Percentiles rank a stretch among this genome's conserved stretches.
Evolutionary conservation across 306 rosid genomes (phyloP).

Genomic region (Inga laurina): DNA sequence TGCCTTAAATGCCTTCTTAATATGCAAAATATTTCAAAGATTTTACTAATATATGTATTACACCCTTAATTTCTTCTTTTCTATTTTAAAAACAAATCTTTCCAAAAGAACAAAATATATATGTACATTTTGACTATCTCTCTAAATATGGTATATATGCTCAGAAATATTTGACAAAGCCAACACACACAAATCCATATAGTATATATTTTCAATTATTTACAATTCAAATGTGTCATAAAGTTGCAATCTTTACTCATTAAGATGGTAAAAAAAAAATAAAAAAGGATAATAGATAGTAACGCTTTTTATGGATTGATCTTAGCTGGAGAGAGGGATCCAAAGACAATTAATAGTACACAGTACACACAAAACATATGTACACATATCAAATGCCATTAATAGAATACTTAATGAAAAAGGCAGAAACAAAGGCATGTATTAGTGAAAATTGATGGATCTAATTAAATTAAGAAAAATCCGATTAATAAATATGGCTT

Average conservation of each 20-base stretch:
- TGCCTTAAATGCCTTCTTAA: constrained; percentile 28
- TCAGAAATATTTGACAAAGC: constrained; percentile 26
- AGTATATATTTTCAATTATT: neutral
- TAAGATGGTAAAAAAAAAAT: constrained; percentile 20
- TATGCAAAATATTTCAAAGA: constrained; percentile 15
- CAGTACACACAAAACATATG: neutral
- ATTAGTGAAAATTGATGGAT: neutral
- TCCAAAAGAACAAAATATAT: constrained; percentile 1
- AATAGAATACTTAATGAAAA: constrained; percentile 13
- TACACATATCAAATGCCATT: constrained; percentile 10
- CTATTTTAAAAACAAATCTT: constrained; percentile 32
- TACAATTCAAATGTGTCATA: constrained; percentile 34
- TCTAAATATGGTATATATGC: neutral
- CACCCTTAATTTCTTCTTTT: constrained; percentile 36
- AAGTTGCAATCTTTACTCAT: constrained; percentile 35
- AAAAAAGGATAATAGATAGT: neutral
- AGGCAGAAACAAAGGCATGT: neutral
- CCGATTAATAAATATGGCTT: neutral
- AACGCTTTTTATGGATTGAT: neutral
- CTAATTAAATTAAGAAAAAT: neutral
- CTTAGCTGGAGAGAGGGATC: neutral
- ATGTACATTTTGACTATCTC: neutral
- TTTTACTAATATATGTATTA: constrained; percentile 29
- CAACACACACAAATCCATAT: neutral
- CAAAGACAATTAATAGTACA: constrained; percentile 4